phyloP scores from a whole-genome alignment of 2,329 filamentous ascomycete species.

The Trichoderma semiorbis region DNA sequence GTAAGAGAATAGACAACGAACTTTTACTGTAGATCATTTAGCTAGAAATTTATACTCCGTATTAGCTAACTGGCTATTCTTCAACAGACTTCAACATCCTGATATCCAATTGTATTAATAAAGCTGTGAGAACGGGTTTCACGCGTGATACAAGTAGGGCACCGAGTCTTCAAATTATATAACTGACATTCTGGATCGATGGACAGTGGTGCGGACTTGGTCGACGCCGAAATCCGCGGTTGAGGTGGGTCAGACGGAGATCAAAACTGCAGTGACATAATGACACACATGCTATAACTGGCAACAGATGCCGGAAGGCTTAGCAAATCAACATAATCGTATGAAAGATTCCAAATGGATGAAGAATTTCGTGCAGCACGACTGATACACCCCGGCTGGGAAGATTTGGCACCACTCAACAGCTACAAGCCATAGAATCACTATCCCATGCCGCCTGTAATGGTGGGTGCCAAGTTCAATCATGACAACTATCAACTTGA shows the following conservation, averaged over 20 bases:
- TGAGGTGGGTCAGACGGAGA: not conserved
- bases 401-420: not conserved
- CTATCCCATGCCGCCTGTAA: not conserved
- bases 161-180: not conserved
- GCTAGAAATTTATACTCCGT: no score
- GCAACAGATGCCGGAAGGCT: not conserved
- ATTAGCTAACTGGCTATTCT: not conserved
- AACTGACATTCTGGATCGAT: no score
- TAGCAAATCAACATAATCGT: not conserved
- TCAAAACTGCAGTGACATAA: not conserved
- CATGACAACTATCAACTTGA: not conserved
- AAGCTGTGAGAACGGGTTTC: no score
- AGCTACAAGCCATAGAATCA: not conserved
- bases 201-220: not conserved
- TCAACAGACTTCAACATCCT: not conserved
- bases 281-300: not conserved
- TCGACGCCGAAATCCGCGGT: not conserved
- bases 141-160: no score
- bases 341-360: not conserved
- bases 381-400: not conserved
- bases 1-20: no score
- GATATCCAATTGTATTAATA: no score
- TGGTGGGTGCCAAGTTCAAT: not conserved
- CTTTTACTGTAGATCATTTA: no score
- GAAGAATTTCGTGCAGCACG: not conserved